Evolutionary conservation across 208 protist genomes (phyloP).

Genomic region (Leishmania amazonensis): DNA sequence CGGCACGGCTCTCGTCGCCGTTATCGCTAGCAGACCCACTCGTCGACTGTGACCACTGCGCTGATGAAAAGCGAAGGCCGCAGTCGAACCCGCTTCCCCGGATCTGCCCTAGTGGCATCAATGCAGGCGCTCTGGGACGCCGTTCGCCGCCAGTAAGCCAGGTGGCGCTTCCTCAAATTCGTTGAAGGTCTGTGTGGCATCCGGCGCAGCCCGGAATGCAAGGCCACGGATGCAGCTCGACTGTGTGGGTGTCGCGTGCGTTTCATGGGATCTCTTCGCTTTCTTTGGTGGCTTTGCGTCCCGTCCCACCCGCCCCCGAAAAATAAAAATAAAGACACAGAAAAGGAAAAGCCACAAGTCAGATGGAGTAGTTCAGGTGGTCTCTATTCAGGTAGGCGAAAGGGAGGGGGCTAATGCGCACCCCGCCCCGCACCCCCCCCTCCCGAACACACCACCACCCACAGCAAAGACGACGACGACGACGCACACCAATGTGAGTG

Average conservation of each 20-base stretch:
- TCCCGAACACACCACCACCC: too few species aligned
- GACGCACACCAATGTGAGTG: too few species aligned
- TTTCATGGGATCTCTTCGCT: neutral
- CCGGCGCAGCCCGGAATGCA: too few species aligned
- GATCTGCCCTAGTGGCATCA: constrained; percentile 47
- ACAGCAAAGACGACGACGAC: too few species aligned
- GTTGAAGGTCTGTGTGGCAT: too few species aligned
- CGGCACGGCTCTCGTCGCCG: constrained; percentile 10
- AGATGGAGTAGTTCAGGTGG: neutral
- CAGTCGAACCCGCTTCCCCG: constrained; percentile 41
- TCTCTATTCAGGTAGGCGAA: too few species aligned
- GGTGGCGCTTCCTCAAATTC: too few species aligned
- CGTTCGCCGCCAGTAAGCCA: constrained; percentile 18
- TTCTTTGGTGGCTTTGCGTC: neutral
- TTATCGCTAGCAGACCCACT: constrained; percentile 18
- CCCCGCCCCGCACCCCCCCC: too few species aligned
- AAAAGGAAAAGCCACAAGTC: neutral
- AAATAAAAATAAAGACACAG: neutral
- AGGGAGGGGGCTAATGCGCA: too few species aligned
- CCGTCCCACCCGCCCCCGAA: neutral
- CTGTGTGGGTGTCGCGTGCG: too few species aligned
- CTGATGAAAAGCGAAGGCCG: constrained; percentile 41
- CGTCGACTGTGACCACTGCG: constrained; percentile 1
- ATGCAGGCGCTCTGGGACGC: constrained; percentile 36
- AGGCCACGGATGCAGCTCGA: too few species aligned